Base-by-base conservation (phyloP, 306 rosid genomes). In the Abrus precatorius region DNA sequence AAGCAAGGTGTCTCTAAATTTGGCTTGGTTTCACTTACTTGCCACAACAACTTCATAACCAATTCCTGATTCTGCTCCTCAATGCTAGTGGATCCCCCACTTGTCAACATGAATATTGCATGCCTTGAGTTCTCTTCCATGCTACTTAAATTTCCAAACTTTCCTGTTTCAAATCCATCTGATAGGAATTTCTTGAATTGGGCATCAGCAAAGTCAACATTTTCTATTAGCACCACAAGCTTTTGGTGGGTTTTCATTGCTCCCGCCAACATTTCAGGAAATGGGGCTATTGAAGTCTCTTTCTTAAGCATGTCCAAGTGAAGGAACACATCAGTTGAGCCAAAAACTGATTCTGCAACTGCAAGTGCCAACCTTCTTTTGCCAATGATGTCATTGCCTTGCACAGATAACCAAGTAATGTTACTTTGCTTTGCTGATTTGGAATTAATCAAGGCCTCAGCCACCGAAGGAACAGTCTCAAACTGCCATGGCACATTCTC, bases 401-500 rank as follows among this genome's bases (percentile, higher is more conserved):
- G 88, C 53, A 94, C 75, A 75, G 89, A 36, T 30, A 94, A 72
- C 98, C 92, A 89, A 70, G 87, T 70, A 2, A 45, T 71, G 68
- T 64, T 77, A 41, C 82, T 87, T 62, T 83, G 85, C 80, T 80
- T 82, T 38, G 82, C 70, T n/a, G 88, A 70, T 72, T 85, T 81
- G 60, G 85, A 87, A 69, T 82, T 78, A 29, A 85, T 40, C 76
- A 94, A 76, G 74, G 89, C 91, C 75, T 89, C 91, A 20, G 92
- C 95, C 55, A 94, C 74, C 13, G 91, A 89, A 79, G 94, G 93
- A 78, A 86, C 82, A 80, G 84, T 85, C 80, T 92, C 97, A 45
- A 94, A 90, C 30, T 90, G 95, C 98, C 98, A 94, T 41, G 97
- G 95, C 53, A 94, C 90, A 83, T 89, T 89, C 86, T 92, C 97